Percentiles rank a stretch among this genome's conserved stretches.
Evolutionary conservation across 1,284 basidiomycete genomes (phyloP).

Genomic region (Pseudozyma thailandica): DNA sequence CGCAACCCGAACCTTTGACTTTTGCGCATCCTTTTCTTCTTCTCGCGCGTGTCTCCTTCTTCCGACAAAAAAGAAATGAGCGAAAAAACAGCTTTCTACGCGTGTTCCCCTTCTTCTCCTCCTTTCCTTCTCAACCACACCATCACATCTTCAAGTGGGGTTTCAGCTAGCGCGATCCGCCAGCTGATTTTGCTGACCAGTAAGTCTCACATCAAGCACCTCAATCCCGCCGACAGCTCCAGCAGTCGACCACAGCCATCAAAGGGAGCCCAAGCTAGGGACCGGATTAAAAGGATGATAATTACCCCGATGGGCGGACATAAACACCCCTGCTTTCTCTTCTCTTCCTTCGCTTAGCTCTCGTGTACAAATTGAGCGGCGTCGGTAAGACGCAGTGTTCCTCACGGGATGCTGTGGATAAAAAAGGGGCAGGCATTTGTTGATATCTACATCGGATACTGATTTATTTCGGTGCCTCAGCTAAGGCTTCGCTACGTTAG

Average conservation of each 20-base stretch:
- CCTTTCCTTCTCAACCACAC: constrained; percentile 16
- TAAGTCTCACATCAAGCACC: constrained; percentile 16
- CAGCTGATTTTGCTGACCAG: neutral
- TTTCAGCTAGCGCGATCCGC: constrained; percentile 4
- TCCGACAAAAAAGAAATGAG: neutral
- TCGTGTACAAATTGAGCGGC: constrained; percentile 53
- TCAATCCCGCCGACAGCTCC: neutral
- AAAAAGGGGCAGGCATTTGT: constrained; percentile 51
- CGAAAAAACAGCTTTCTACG: neutral
- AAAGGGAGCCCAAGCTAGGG: no score
- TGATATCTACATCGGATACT: constrained; percentile 58
- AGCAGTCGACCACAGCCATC: no score
- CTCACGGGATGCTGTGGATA: constrained; percentile 19
- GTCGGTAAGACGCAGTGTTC: constrained; percentile 32
- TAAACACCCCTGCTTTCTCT: constrained; percentile 42
- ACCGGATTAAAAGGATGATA: constrained; percentile 31
- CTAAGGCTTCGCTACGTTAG: no score
- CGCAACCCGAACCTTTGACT: constrained; percentile 20
- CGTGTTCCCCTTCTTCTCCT: neutral
- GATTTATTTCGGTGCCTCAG: constrained; percentile 22
- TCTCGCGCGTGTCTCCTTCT: constrained; percentile 19
- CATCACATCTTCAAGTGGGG: neutral
- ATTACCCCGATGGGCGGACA: constrained; percentile 54
- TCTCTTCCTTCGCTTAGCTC: constrained; percentile 40
- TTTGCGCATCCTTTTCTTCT: neutral